Base-by-base conservation (phyloP, 2,329 filamentous ascomycete genomes). In the Moelleriella libera region DNA sequence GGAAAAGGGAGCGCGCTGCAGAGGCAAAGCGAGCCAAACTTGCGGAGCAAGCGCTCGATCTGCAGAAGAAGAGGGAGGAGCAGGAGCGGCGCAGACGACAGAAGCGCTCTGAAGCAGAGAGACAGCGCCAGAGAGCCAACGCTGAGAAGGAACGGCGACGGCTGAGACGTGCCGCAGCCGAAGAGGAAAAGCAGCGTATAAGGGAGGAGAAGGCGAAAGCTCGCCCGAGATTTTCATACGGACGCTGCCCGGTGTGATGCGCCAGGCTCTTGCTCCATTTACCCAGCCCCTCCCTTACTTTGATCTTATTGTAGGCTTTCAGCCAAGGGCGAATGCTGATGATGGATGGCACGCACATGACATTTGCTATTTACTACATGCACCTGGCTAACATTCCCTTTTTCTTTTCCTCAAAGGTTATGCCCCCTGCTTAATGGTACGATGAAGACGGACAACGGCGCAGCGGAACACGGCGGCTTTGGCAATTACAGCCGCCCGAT, bases 401-500 rank as follows among this genome's bases (percentile, higher is more conserved):
- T 48, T 51, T 43, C 6, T 30, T 30, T 9, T 21, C 3, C 6
- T 6, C 8, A 2, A 43, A 88, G 82, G 63, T 76, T 89, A 58
- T 94, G 87, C 63, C 87, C 87, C 44, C 72, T 92, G 63, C 81
- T 94, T 52, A 94, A 94, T 61, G 87, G 88, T 46, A 86, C 84
- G 32, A 84, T 84, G 70, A 83, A 84, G 53, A 67, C 69, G 40
- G 74, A 76, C 54, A 74, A 74, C 52, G 68, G 69, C 49, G 66
- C 68, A n/a, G 67, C 68, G 39, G 76, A 79, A 51, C 71, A 78
- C 51, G 72, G 75, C 47, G 74, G 75, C 6, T 80, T 80, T 61
- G 76, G 76, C 49, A 72, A 74, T 47, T 75, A 74, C 60, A 68
- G 65, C 45, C 67, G 68, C 14, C 63, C 65, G 6, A 47, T 58